Conservation (phyloP, 257 asterid species). For the Capsicum baccatum region DNA sequence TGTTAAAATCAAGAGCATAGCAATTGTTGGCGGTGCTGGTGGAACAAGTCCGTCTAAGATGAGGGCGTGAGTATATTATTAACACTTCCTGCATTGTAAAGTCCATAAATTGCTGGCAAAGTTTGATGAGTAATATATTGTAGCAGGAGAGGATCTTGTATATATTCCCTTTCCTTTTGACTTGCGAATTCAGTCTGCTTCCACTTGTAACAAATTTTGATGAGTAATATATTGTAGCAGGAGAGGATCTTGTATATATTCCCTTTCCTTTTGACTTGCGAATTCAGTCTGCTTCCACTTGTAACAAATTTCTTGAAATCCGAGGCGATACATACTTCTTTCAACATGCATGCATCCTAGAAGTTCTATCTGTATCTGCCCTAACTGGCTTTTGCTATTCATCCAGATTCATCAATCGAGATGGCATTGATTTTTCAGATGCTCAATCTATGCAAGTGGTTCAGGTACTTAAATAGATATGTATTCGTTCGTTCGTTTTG, state of each 20-base stretch:
- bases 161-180: neutral
- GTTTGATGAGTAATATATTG: constrained; percentile 7
- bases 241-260: neutral
- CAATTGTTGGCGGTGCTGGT: constrained; percentile 90
- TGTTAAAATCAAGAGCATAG: constrained; percentile 93
- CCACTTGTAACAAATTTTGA: constrained; percentile 26
- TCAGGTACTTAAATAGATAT: constrained; percentile 57
- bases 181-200: neutral
- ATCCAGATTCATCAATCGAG: constrained; percentile 86
- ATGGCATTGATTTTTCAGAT: constrained; percentile 96
- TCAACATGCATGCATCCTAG: neutral
- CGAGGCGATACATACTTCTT: neutral
- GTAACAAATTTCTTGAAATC: neutral
- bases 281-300: neutral
- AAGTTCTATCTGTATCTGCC: constrained; percentile 26
- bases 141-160: neutral
- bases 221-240: neutral
- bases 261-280: neutral
- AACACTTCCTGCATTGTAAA: constrained; percentile 30
- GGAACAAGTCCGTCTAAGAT: constrained; percentile 94
- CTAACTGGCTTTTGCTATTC: constrained; percentile 32
- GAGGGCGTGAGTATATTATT: constrained; percentile 80
- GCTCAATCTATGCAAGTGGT: constrained; percentile 89
- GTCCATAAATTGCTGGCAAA: constrained; percentile 30
- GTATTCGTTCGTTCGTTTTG: neutral